A percentile compares a stretch with the other conserved stretches of the same genome.
These are phyloP conservation scores for Lunasporangiospora selenospora DNA, from an alignment of 192 early-diverging fungal species.

Conservation along the genomic window DNA sequence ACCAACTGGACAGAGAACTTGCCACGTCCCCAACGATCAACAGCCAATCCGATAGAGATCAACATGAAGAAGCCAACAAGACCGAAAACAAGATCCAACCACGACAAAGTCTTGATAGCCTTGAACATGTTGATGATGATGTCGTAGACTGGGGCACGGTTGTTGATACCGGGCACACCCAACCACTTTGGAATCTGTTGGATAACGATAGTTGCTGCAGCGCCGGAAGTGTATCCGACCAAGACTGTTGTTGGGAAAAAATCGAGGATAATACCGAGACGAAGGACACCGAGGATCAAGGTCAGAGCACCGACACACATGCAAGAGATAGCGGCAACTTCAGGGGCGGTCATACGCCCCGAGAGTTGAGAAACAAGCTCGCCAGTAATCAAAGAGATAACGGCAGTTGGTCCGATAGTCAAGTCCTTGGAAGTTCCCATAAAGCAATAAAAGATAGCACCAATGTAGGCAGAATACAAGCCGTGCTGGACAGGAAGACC, in stretches of 20 bases:
- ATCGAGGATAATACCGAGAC: constrained; percentile 86
- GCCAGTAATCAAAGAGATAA: constrained; percentile 79
- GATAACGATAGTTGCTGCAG: constrained; percentile 81
- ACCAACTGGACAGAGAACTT: constrained; percentile 63
- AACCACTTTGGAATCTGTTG: constrained; percentile 81
- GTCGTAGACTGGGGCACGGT: constrained; percentile 68
- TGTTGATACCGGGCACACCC: constrained; percentile 80
- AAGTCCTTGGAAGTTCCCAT: constrained; percentile 82
- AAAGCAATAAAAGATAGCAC: constrained; percentile 67
- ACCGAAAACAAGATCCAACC: constrained; percentile 69
- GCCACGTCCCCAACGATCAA: constrained; percentile 36
- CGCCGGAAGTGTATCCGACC: constrained; percentile 88
- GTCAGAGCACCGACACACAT: constrained; percentile 67
- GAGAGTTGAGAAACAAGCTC: constrained; percentile 60
- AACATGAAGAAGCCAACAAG: constrained; percentile 52
- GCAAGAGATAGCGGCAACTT: constrained; percentile 71
- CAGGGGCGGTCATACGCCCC: constrained; percentile 59
- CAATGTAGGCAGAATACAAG: constrained; percentile 76
- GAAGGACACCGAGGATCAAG: constrained; percentile 75
- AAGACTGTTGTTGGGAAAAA: constrained; percentile 87
- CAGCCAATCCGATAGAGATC: constrained; percentile 45
- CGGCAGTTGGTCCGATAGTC: constrained; percentile 79
- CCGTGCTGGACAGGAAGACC: constrained; percentile 71
- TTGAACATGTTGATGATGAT: constrained; percentile 78
- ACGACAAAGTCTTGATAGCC: constrained; percentile 39